Base-by-base conservation (phyloP, 371 early-diverging fungal genomes). In the Basidiobolus meristosporus region DNA sequence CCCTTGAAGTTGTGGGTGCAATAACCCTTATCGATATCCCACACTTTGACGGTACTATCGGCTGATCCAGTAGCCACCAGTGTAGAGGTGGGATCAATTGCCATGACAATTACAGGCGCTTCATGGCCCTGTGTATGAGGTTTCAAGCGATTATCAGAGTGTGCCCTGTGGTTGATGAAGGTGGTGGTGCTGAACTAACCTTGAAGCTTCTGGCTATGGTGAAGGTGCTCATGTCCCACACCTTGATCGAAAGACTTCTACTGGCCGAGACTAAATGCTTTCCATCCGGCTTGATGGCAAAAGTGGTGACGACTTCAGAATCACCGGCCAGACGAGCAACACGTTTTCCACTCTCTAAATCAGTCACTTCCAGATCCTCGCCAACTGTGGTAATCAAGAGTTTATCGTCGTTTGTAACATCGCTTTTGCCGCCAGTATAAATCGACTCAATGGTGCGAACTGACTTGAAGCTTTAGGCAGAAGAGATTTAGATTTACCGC, bases 41-140 rank as follows among this genome's bases (percentile, higher is more conserved):
- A 97, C 3, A 93, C 84, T 42, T 81, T 82, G 40, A 97, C 78
- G 6, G 83, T 78, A 47, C 78, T 77, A 59, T 97, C 98, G 0
- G 98, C 92, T n/a, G 86, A 87, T 32, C 95, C 98, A 0, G 92
- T 92, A 3, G 93, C 93, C 2, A 91, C 83, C 14, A 93, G 53
- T 0, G 91, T 87, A 0, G 88, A 85, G 0, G 86, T 70, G 0
- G 62, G 51, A 51, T 93, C 93, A 45, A 86, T 75, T 31, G 73
- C 86, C 90, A 93, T 90, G 3, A 76, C 70, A 45, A 97, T 73
- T 18, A 93, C 76, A 7, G 91, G 91, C 1, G 93, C 85, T 26
- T 89, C 86, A 50, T 91, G 91, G 0, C 80, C 88, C 65, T 73
- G 38, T 4, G 18, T 28, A 43, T 14, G 14, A 23, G 30, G n/a